Percentiles rank a stretch among this genome's conserved stretches.
Conservation (phyloP, 148 eudicot species). For the Spergularia bocconei region DNA sequence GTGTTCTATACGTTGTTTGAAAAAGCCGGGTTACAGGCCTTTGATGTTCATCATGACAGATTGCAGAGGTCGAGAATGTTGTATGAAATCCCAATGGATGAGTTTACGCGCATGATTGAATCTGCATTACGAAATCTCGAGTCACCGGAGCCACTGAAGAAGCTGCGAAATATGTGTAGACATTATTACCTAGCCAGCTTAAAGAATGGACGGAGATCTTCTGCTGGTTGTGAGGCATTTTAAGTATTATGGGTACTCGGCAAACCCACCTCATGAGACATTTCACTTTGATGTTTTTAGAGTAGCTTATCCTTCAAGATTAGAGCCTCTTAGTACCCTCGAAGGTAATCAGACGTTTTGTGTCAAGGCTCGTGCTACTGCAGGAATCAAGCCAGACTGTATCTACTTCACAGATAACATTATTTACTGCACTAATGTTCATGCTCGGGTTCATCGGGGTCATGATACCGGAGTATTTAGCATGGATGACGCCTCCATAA, state of each 20-base stretch:
- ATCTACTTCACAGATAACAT: conserved; percentile 4
- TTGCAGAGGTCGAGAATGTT: not conserved
- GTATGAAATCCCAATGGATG: not conserved
- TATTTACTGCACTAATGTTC: not conserved
- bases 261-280: not conserved
- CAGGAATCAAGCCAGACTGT: conserved; percentile 2
- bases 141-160: not conserved
- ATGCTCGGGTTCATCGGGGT: not conserved
- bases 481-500: not conserved
- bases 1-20: conserved; percentile 2
- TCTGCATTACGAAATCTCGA: not conserved
- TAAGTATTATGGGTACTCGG: not conserved
- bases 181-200: not conserved
- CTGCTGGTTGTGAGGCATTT: not conserved
- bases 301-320: not conserved
- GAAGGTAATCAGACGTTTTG: conserved; percentile 4
- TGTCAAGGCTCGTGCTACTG: not conserved
- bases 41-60: conserved; percentile 5
- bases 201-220: not conserved
- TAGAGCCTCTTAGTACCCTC: not conserved
- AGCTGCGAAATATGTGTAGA: not conserved
- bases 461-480: not conserved
- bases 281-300: conserved; percentile 7
- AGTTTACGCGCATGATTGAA: not conserved
- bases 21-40: not conserved